phyloP scores from a whole-genome alignment of 352 stramenopile species.

The Hyaloperonospora brassicae region DNA sequence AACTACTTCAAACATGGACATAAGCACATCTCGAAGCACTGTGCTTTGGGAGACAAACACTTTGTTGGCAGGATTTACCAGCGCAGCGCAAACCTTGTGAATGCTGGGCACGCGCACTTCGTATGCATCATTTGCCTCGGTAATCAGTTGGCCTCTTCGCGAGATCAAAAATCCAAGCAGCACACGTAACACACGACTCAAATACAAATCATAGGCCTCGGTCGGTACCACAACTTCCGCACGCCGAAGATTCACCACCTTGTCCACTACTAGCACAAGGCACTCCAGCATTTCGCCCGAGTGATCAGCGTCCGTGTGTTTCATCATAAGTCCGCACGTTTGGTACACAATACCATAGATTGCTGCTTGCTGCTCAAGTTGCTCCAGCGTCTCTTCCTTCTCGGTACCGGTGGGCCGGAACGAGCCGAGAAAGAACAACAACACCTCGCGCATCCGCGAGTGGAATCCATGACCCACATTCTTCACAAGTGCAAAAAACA shows the following conservation, averaged over 20 bases:
- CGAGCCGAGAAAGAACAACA: conserved; percentile 59
- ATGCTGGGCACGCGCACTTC: conserved; percentile 32
- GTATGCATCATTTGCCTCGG: conserved; percentile 26
- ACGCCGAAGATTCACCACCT: conserved; percentile 30
- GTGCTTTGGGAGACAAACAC: conserved; percentile 35
- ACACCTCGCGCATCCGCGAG: conserved; percentile 73
- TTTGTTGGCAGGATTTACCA: conserved; percentile 34
- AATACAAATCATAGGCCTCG: conserved; percentile 50
- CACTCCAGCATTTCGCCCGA: conserved; percentile 60
- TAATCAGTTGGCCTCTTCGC: conserved; percentile 46
- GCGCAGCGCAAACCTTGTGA: conserved; percentile 33
- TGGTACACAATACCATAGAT: conserved; percentile 64
- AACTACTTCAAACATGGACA: conserved; percentile 49
- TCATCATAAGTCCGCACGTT: conserved; percentile 64
- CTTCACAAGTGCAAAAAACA: conserved; percentile 76
- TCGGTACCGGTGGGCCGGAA: conserved; percentile 45
- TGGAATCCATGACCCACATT: conserved; percentile 84
- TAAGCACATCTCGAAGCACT: conserved; percentile 34
- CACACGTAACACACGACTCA: conserved; percentile 57
- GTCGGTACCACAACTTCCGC: conserved; percentile 14
- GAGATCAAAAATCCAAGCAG: conserved; percentile 50
- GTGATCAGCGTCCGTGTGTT: conserved; percentile 66
- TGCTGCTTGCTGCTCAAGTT: conserved; percentile 22
- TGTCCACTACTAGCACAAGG: conserved; percentile 48
- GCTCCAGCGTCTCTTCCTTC: conserved; percentile 9